These are phyloP conservation scores for Solanum hybrid DNA, from an alignment of 305 asterid genomes.

Conservation along the genomic window DNA sequence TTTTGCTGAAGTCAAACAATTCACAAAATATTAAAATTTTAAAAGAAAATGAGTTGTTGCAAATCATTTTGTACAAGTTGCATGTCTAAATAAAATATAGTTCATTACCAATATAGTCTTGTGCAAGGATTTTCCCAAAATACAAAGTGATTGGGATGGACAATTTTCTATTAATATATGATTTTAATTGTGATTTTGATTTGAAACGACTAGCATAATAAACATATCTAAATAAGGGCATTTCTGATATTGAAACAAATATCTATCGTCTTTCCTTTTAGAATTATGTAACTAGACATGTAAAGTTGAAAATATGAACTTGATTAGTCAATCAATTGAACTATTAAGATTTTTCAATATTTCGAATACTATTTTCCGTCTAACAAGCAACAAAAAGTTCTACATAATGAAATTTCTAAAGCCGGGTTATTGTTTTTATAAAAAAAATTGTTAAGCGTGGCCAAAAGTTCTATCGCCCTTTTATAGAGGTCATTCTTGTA, in stretches of 20 bases:
- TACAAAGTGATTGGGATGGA: not conserved
- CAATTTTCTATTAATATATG: not conserved
- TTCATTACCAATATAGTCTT: not conserved
- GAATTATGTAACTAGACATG: not conserved
- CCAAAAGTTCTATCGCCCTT: not conserved
- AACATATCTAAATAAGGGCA: fast-evolving
- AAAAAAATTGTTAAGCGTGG: not conserved
- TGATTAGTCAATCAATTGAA: not conserved
- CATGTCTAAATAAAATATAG: not conserved
- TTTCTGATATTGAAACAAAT: not conserved
- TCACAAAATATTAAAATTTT: not conserved
- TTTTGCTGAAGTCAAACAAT: not conserved
- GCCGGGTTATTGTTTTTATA: too few species aligned
- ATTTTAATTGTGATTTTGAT: not conserved
- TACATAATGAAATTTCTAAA: not conserved
- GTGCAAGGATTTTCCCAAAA: not conserved
- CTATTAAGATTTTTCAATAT: not conserved
- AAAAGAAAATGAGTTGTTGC: not conserved
- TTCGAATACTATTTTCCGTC: not conserved
- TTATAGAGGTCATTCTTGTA: not conserved
- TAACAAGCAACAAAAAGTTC: not conserved
- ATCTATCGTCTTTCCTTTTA: not conserved
- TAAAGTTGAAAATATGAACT: not conserved
- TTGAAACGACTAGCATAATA: not conserved
- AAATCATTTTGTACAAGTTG: not conserved